Conservation (phyloP, 208 protist species). For the Acanthamoeba sp. region DNA sequence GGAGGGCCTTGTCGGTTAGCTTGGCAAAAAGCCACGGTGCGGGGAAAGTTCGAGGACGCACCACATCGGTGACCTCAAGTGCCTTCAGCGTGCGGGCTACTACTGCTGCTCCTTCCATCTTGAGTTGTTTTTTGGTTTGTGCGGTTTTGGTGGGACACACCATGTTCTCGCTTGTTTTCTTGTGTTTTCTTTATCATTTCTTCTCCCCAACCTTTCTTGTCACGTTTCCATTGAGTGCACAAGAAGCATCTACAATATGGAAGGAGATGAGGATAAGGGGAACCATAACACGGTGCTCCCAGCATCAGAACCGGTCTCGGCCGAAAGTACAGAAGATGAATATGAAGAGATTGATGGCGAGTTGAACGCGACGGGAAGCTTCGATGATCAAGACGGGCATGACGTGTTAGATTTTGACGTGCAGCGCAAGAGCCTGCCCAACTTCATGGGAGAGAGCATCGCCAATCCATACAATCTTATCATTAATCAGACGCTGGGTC, state of each 20-base stretch:
- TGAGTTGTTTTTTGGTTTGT: neutral
- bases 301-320: no score
- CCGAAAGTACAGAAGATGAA: neutral
- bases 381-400: neutral
- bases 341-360: neutral
- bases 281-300: no score
- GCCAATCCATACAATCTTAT: conserved; percentile 30
- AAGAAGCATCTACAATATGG: no score
- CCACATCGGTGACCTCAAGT: conserved; percentile 55
- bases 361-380: neutral
- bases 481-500: neutral
- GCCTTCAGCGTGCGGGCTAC: conserved; percentile 44
- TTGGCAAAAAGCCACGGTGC: neutral
- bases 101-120: conserved; percentile 67
- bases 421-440: conserved; percentile 57
- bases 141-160: no score
- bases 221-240: no score
- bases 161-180: neutral
- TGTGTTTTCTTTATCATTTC: neutral
- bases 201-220: neutral
- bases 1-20: neutral
- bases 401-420: conserved; percentile 43
- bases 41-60: neutral
- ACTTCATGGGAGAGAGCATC: conserved; percentile 25
- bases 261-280: no score